phyloP scores from a whole-genome alignment of 768 basidiomycete species.

The Tremella fuciformis region DNA sequence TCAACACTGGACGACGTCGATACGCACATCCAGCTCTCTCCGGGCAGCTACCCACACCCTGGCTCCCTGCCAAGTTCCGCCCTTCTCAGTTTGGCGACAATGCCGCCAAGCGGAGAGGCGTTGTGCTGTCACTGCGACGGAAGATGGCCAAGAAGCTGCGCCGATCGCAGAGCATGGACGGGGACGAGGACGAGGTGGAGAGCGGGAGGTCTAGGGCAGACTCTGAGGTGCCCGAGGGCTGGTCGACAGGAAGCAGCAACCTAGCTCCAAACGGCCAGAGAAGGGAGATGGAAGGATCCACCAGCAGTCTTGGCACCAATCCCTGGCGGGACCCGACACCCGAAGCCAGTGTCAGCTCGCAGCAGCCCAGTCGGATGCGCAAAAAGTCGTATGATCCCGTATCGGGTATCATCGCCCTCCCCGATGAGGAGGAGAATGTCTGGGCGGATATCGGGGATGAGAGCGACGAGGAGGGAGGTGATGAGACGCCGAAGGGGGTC shows the following conservation, averaged over 20 bases:
- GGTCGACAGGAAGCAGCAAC: slow-evolving; percentile 4
- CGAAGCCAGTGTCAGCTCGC: slow-evolving; percentile 31
- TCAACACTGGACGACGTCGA: slow-evolving; percentile 91
- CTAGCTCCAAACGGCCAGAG: slow-evolving; percentile 28
- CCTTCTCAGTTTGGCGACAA: slow-evolving; percentile 66
- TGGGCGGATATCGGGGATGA: slow-evolving; percentile 53
- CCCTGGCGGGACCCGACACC: slow-evolving; percentile 52
- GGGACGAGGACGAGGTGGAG: slow-evolving; percentile 3
- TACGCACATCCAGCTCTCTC: slow-evolving; percentile 94
- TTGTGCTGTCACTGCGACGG: slow-evolving; percentile 34
- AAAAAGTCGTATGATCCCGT: slow-evolving; percentile 79
- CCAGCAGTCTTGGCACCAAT: slow-evolving; percentile 45
- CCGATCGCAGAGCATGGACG: slow-evolving; percentile 12
- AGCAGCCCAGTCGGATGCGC: slow-evolving; percentile 51
- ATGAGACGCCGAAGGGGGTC: slow-evolving; percentile 56
- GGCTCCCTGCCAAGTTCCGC: slow-evolving; percentile 85
- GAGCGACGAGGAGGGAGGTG: slow-evolving; percentile 57
- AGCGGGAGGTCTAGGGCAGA: neutral
- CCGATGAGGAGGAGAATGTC: slow-evolving; percentile 62
- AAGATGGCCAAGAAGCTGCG: slow-evolving; percentile 34
- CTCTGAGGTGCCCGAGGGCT: slow-evolving; percentile 8
- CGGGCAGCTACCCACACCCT: slow-evolving; percentile 88
- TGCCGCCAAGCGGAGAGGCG: slow-evolving; percentile 28
- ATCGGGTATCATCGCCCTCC: slow-evolving; percentile 82
- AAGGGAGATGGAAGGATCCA: slow-evolving; percentile 2